phyloP scores from a whole-genome alignment of 257 asterid genomes.

The Solanum bukasovii region DNA sequence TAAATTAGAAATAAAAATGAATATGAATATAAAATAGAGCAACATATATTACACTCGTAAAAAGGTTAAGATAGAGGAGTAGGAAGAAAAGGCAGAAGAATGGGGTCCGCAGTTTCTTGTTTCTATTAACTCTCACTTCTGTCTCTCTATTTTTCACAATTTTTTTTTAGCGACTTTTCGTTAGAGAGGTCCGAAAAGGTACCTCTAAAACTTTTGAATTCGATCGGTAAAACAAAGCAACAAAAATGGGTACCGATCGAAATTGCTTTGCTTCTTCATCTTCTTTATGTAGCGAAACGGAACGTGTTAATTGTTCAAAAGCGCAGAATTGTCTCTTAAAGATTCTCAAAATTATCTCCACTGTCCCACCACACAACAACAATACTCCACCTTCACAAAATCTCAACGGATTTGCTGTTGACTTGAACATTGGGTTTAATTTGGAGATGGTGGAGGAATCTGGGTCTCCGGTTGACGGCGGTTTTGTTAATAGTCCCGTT shows the following conservation, averaged over 20 bases:
- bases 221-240: background rate
- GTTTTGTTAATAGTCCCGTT: background rate
- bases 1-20: background rate
- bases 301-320: constrained; percentile 17
- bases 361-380: constrained; percentile 2
- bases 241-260: background rate
- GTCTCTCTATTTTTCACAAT: background rate
- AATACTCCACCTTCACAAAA: background rate
- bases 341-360: constrained; percentile 20
- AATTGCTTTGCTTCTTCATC: background rate
- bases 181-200: background rate
- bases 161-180: background rate
- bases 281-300: background rate
- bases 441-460: background rate
- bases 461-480: background rate
- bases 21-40: background rate
- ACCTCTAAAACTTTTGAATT: background rate
- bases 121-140: background rate
- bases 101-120: background rate
- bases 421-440: constrained; percentile 3
- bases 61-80: background rate
- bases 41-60: background rate
- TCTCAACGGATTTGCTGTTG: background rate
- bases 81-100: background rate
- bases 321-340: constrained; percentile 26